A percentile compares a stretch with the other conserved stretches of the same genome.
Evolutionary conservation across 2,329 filamentous ascomycete species (phyloP).

Genomic region (Dryadomyces quercivorus): DNA sequence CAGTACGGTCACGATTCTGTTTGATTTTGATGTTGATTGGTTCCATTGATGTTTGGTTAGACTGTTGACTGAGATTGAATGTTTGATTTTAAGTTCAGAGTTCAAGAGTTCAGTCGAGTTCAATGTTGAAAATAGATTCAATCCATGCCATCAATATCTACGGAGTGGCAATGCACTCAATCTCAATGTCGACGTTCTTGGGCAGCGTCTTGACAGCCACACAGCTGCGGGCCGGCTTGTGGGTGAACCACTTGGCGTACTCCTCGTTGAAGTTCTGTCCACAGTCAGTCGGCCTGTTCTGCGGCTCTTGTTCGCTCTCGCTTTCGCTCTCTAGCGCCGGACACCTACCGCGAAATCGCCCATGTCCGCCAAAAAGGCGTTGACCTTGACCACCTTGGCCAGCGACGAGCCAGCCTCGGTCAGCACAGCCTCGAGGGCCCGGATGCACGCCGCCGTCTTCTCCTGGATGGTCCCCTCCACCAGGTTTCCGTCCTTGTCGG

Average conservation of each 20-base stretch:
- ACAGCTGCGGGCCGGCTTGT: constrained; percentile 81
- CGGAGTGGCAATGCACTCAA: constrained; percentile 72
- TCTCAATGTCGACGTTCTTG: constrained; percentile 77
- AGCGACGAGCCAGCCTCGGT: constrained; percentile 69
- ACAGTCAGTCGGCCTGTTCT: neutral
- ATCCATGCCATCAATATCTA: constrained; percentile 18
- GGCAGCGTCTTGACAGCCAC: constrained; percentile 84
- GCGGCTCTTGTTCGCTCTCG: too few species aligned
- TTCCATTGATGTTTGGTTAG: neutral
- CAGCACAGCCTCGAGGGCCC: constrained; percentile 77
- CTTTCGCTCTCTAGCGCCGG: neutral
- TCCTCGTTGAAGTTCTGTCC: constrained; percentile 64
- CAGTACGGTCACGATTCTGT: neutral
- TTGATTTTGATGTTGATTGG: neutral
- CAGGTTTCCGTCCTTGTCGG: constrained; percentile 42
- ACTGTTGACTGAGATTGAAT: neutral
- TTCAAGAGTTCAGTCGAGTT: too few species aligned
- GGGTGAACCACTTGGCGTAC: constrained; percentile 71
- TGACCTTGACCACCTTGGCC: constrained; percentile 76
- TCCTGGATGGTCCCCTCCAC: constrained; percentile 49
- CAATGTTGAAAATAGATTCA: neutral
- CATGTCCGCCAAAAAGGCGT: constrained; percentile 89
- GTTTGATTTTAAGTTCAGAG: too few species aligned
- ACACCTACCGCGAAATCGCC: constrained; percentile 56
- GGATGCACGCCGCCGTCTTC: constrained; percentile 50